Evolutionary conservation across 2,329 filamentous ascomycete genomes (phyloP).

Genomic region (Saccharata proteae): DNA sequence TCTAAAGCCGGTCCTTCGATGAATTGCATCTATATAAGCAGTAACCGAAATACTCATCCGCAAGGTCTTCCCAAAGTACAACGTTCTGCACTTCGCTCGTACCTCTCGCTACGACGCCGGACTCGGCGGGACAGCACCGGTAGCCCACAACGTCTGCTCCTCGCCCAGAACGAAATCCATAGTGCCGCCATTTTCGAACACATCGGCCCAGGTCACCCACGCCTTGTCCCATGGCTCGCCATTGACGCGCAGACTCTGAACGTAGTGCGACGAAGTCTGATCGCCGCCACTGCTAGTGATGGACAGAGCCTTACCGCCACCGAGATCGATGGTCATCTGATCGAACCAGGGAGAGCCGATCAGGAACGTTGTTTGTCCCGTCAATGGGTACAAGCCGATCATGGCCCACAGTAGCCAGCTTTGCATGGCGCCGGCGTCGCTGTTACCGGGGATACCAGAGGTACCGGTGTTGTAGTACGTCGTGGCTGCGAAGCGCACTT

Average conservation of each 20-base stretch:
- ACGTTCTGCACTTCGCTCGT: too few species aligned
- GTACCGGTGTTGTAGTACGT: constrained; percentile 45
- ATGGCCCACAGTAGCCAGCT: constrained; percentile 40
- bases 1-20: too few species aligned
- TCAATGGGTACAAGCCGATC: constrained; percentile 55
- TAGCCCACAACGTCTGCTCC: constrained; percentile 23
- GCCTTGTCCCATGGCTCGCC: constrained; percentile 48
- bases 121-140: constrained; percentile 11
- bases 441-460: constrained; percentile 54
- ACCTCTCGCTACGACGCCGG: constrained; percentile 6
- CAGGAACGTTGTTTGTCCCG: constrained; percentile 56
- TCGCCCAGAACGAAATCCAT: constrained; percentile 20
- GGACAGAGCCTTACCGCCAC: constrained; percentile 39
- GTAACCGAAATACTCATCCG: too few species aligned
- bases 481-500: constrained; percentile 47
- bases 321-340: constrained; percentile 47
- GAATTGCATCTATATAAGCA: too few species aligned
- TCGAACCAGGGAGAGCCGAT: constrained; percentile 35
- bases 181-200: constrained; percentile 43
- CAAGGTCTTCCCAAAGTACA: too few species aligned
- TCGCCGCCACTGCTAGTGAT: constrained; percentile 43
- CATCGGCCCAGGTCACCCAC: constrained; percentile 55
- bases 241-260: constrained; percentile 56
- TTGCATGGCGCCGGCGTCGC: constrained; percentile 62
- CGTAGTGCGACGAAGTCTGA: constrained; percentile 38